Evolutionary conservation across 139 green algal species (phyloP).

Genomic region (Chlorella sorokiniana): DNA sequence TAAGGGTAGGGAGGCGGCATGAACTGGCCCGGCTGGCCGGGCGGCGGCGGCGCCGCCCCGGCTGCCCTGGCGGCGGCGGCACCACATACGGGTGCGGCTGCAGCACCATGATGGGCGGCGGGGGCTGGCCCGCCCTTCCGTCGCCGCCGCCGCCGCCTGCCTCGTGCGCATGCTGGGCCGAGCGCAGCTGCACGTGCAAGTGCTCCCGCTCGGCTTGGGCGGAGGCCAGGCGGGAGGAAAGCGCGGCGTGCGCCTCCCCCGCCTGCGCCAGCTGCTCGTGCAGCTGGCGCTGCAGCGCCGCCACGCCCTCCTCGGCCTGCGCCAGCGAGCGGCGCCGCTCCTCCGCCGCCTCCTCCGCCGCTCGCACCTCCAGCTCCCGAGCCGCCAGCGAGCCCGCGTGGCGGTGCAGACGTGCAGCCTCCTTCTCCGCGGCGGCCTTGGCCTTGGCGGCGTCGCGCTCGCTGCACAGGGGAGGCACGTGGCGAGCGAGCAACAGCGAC

Average conservation of each 20-base stretch:
- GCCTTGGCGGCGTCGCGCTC: background rate
- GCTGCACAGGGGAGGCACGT: background rate
- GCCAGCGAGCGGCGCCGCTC: background rate
- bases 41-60: background rate
- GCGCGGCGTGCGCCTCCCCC: background rate
- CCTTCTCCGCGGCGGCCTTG: background rate
- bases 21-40: background rate
- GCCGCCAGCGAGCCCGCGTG: background rate
- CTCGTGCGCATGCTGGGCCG: background rate
- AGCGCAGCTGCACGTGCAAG: background rate
- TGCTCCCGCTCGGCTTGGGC: background rate
- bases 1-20: background rate
- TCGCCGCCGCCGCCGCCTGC: background rate
- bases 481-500: background rate
- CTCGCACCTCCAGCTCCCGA: background rate
- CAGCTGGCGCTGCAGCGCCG: background rate
- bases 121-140: background rate
- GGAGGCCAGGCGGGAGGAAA: background rate
- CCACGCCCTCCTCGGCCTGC: background rate
- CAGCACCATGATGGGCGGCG: background rate
- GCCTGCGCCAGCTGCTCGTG: background rate
- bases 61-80: background rate
- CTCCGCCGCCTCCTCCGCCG: background rate
- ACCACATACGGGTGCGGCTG: constrained; percentile 4
- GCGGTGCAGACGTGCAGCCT: background rate